A percentile compares a stretch with the other conserved stretches of the same genome.
Conservation (phyloP, 495 filamentous ascomycete genomes). For the Neurospora sp. region DNA sequence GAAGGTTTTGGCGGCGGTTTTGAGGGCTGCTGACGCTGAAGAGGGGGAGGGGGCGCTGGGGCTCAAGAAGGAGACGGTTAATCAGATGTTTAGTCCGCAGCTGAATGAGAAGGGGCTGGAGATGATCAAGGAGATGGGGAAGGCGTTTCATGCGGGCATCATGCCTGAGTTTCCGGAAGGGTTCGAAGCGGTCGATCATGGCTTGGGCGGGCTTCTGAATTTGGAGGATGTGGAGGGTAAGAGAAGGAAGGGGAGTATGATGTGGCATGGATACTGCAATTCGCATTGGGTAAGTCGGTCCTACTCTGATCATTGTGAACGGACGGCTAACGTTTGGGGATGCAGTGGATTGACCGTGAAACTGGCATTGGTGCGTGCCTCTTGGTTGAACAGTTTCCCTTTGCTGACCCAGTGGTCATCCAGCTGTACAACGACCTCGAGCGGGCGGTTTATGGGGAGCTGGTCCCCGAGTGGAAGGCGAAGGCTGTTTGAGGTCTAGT, state of each 20-base stretch:
- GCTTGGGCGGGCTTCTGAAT: constrained; percentile 19
- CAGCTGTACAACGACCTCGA: constrained; percentile 23
- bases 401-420: constrained; percentile 11
- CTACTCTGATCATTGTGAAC: neutral
- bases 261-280: constrained; percentile 23
- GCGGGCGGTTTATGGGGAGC: constrained; percentile 18
- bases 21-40: constrained; percentile 12
- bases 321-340: neutral
- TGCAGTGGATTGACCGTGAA: constrained; percentile 26
- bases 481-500: neutral
- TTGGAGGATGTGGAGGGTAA: constrained; percentile 18
- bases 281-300: constrained; percentile 19
- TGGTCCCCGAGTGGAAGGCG: constrained; percentile 6
- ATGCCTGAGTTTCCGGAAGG: constrained; percentile 12
- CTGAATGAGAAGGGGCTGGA: constrained; percentile 22
- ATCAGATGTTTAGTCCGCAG: constrained; percentile 44
- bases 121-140: constrained; percentile 6
- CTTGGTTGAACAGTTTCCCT: constrained; percentile 18
- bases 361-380: constrained; percentile 20
- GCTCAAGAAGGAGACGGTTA: constrained; percentile 23
- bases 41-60: constrained; percentile 1
- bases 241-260: constrained; percentile 26
- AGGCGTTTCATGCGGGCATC: constrained; percentile 1
- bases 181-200: constrained; percentile 10
- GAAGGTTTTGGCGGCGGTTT: constrained; percentile 39